Conservation (phyloP, 768 basidiomycete species). For the Gymnopilus dilepis region DNA sequence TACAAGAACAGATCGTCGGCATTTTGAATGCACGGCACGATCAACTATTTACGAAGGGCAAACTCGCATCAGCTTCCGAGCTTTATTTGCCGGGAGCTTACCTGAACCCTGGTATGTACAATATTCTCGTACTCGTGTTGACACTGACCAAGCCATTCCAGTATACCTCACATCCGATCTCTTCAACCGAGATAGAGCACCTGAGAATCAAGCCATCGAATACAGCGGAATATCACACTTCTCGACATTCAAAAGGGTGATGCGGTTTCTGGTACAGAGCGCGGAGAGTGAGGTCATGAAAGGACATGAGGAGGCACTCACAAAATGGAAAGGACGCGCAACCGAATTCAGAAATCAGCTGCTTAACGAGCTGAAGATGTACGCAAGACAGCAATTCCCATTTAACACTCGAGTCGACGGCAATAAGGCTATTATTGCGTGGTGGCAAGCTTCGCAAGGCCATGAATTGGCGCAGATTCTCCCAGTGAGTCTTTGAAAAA, state of each 20-base stretch:
- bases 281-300: constrained; percentile 20
- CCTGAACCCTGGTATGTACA: constrained; percentile 23
- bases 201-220: constrained; percentile 4
- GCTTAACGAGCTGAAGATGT: constrained; percentile 21
- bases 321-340: constrained; percentile 23
- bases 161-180: constrained; percentile 19
- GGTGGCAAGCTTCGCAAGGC: constrained; percentile 25
- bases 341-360: constrained; percentile 20
- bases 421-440: constrained; percentile 13
- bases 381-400: constrained; percentile 26
- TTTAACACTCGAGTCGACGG: constrained; percentile 21
- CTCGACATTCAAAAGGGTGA: constrained; percentile 18
- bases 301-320: constrained; percentile 16
- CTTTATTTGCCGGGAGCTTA: constrained; percentile 17
- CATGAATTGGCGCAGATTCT: constrained; percentile 26
- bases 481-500: constrained; percentile 25
- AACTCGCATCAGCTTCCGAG: constrained; percentile 18
- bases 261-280: constrained; percentile 12
- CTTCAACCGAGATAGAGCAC: constrained; percentile 1
- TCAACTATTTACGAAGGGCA: constrained; percentile 27
- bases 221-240: constrained; percentile 18
- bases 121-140: neutral
- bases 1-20: constrained; percentile 22
- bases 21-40: constrained; percentile 27
- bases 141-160: neutral